These are phyloP conservation scores for Calonectria multiphialidica DNA, from an alignment of 2,329 filamentous ascomycete species.

Conservation along the genomic window DNA sequence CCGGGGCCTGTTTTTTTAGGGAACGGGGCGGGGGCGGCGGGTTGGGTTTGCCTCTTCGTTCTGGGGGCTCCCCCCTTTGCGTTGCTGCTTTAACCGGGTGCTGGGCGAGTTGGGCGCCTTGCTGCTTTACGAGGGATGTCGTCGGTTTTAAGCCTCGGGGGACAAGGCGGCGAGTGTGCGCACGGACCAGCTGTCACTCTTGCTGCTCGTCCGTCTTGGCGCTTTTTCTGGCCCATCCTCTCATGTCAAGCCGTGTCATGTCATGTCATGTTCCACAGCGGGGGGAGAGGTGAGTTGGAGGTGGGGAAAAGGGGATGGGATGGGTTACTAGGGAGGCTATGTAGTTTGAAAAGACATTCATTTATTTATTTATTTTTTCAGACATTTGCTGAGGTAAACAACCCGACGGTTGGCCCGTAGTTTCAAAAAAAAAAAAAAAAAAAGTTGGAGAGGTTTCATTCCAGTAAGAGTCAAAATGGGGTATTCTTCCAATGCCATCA, in stretches of 20 bases:
- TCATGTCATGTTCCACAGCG: neutral
- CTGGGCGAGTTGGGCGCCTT: slow-evolving; percentile 23
- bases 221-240: neutral
- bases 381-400: neutral
- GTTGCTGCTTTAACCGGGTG: slow-evolving; percentile 38
- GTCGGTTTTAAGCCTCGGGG: slow-evolving; percentile 20
- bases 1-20: too few relatives aligned
- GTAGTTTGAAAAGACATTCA: too few relatives aligned
- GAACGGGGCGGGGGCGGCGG: too few relatives aligned
- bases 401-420: neutral
- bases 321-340: too few relatives aligned
- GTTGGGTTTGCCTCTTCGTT: neutral
- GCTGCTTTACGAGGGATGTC: slow-evolving; percentile 25
- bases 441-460: slow-evolving; percentile 31
- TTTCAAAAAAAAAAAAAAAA: neutral
- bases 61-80: slow-evolving; percentile 14
- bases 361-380: neutral
- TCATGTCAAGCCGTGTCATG: neutral
- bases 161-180: slow-evolving; percentile 28
- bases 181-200: slow-evolving; percentile 15
- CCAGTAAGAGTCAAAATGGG: slow-evolving; percentile 29
- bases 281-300: too few relatives aligned
- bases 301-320: too few relatives aligned
- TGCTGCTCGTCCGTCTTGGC: neutral
- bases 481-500: slow-evolving; percentile 33